Conservation (phyloP, 345 rosid genomes). For the Litchi chinensis region DNA sequence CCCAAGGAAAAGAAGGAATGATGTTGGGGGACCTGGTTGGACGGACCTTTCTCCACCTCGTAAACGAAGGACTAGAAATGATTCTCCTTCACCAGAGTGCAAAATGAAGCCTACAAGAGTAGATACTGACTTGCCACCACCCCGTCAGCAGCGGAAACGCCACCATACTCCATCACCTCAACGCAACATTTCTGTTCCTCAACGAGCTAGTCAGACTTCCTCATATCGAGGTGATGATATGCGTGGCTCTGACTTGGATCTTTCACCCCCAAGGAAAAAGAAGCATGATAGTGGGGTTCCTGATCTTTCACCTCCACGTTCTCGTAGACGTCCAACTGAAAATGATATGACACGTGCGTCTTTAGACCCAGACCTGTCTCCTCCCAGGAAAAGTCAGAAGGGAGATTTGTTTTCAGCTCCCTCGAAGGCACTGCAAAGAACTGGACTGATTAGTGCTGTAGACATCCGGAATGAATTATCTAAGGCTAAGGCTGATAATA, state of each 20-base stretch:
- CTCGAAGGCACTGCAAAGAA: slow-evolving; percentile 45
- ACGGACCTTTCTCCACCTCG: slow-evolving; percentile 70
- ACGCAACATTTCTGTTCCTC: slow-evolving; percentile 25
- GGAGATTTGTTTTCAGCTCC: slow-evolving; percentile 38
- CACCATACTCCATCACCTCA: slow-evolving; percentile 37
- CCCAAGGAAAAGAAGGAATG: slow-evolving; percentile 37
- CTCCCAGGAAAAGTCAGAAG: slow-evolving; percentile 55
- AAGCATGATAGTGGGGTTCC: slow-evolving; percentile 23
- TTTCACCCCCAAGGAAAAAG: slow-evolving; percentile 55
- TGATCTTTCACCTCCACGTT: slow-evolving; percentile 20
- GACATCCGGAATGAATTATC: slow-evolving; percentile 63
- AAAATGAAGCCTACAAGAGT: slow-evolving; percentile 26
- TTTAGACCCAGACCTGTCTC: slow-evolving; percentile 52
- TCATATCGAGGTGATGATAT: slow-evolving; percentile 14
- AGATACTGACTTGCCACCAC: slow-evolving; percentile 43
- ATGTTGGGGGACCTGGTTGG: no score
- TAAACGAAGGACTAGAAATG: slow-evolving; percentile 47
- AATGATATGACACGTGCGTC: slow-evolving; percentile 23
- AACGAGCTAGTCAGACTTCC: slow-evolving; percentile 16
- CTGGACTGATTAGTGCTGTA: slow-evolving; percentile 72
- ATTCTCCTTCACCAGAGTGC: slow-evolving; percentile 58
- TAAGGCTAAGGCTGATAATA: slow-evolving; percentile 60
- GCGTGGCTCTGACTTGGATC: slow-evolving; percentile 41
- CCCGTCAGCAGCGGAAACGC: slow-evolving; percentile 24
- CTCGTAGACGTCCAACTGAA: slow-evolving; percentile 16